Evolutionary conservation across 2,329 filamentous ascomycete species (phyloP).

Genomic region (Aspergillus sp.): DNA sequence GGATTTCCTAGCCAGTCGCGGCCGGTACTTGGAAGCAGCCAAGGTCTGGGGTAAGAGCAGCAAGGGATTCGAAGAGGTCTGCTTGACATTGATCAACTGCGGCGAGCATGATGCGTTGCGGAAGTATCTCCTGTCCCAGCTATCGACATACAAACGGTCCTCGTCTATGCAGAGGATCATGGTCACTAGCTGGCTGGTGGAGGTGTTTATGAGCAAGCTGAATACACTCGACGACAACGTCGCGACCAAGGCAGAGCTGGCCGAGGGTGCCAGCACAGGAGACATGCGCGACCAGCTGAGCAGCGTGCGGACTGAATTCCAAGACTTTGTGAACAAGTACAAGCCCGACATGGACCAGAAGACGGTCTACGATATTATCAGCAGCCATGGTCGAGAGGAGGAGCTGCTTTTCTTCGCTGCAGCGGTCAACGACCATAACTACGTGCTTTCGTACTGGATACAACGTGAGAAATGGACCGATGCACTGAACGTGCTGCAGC

Average conservation of each 20-base stretch:
- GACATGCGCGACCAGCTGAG: conserved; percentile 62
- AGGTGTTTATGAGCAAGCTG: conserved; percentile 94
- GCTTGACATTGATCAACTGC: conserved; percentile 80
- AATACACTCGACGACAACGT: conserved; percentile 93
- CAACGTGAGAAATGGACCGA: conserved; percentile 89
- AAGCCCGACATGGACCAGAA: conserved; percentile 81
- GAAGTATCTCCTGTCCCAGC: conserved; percentile 79
- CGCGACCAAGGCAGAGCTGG: conserved; percentile 74
- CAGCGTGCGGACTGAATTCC: conserved; percentile 66
- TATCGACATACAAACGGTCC: conserved; percentile 71
- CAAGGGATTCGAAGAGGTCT: conserved; percentile 94
- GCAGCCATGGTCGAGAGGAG: conserved; percentile 87
- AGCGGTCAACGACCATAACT: conserved; percentile 82
- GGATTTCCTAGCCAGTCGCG: conserved; percentile 74
- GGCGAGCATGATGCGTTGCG: conserved; percentile 83
- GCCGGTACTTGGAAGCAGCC: conserved; percentile 77
- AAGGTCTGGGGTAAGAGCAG: conserved; percentile 88
- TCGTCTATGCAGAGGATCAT: conserved; percentile 88
- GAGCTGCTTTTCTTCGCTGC: conserved; percentile 89
- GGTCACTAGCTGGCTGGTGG: conserved; percentile 90
- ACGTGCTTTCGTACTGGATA: conserved; percentile 93
- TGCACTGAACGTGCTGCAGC: conserved; percentile 79
- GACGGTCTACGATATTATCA: conserved; percentile 92
- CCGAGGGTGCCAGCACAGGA: conserved; percentile 60
- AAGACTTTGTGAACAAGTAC: conserved; percentile 78